These are phyloP conservation scores for Zoysia pacifica DNA, from an alignment of 176 grass and related monocot species.

Conservation along the genomic window DNA sequence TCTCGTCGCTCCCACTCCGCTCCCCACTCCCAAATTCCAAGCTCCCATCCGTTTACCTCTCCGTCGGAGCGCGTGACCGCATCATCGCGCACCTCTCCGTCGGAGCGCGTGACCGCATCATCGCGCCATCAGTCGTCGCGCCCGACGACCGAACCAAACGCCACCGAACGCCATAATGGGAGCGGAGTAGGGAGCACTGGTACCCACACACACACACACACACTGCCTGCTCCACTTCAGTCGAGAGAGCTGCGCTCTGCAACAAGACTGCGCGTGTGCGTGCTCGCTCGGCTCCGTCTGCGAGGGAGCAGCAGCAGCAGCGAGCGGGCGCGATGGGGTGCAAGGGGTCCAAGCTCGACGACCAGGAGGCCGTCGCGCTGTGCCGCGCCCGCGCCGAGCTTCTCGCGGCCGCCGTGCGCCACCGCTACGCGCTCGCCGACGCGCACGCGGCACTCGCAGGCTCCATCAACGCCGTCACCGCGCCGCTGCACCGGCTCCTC, in stretches of 20 bases:
- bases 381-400: constrained; percentile 77
- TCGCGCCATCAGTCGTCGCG: constrained; percentile 26
- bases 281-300: background rate
- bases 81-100: constrained; percentile 35
- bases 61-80: constrained; percentile 17
- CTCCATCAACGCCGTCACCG: constrained; percentile 62
- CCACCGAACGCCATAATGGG: constrained; percentile 53
- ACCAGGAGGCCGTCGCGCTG: constrained; percentile 70
- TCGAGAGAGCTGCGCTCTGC: background rate
- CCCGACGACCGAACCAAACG: constrained; percentile 41
- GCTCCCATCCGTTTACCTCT: constrained; percentile 4
- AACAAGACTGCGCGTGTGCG: background rate
- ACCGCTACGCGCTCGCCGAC: constrained; percentile 75
- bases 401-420: constrained; percentile 68
- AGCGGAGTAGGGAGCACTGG: background rate
- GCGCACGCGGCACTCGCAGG: constrained; percentile 62
- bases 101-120: constrained; percentile 20
- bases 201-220: background rate
- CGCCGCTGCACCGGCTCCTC: constrained; percentile 61
- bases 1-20: background rate
- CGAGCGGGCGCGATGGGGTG: constrained; percentile 63
- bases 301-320: too few relatives aligned
- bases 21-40: background rate
- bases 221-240: background rate
- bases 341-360: constrained; percentile 78